Conservation (phyloP, 345 rosid species). For the Pistacia integerrima region DNA sequence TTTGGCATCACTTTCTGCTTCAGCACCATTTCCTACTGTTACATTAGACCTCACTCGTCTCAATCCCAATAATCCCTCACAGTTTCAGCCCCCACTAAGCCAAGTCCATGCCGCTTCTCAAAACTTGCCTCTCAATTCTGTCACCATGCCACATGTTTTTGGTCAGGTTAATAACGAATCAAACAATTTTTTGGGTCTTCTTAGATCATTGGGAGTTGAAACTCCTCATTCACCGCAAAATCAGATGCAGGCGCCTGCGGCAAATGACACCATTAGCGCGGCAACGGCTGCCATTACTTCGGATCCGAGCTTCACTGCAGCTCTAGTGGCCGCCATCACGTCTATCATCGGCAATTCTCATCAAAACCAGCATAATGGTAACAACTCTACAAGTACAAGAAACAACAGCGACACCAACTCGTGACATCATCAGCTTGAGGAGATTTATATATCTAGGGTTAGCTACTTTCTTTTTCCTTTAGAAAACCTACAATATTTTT, state of each 20-base stretch:
- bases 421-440: not conserved
- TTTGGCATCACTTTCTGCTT: constrained; percentile 51
- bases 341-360: constrained; percentile 29
- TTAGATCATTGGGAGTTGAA: constrained; percentile 27
- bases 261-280: constrained; percentile 26
- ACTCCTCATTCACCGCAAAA: constrained; percentile 16
- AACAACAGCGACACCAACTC: constrained; percentile 5
- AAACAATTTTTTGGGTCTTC: constrained; percentile 36
- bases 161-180: constrained; percentile 35
- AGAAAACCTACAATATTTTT: not conserved
- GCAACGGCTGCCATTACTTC: constrained; percentile 51
- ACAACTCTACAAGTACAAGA: constrained; percentile 7
- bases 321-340: constrained; percentile 51
- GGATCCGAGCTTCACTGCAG: constrained; percentile 51
- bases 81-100: constrained; percentile 21
- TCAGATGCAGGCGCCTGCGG: constrained; percentile 9
- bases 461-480: not conserved
- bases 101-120: constrained; percentile 7
- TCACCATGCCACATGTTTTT: constrained; percentile 22
- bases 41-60: constrained; percentile 51
- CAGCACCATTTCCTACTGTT: constrained; percentile 57
- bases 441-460: not conserved
- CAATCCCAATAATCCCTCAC: constrained; percentile 24
- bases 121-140: constrained; percentile 9
- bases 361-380: constrained; percentile 1